Conservation (phyloP, 345 rosid species). For the Linum lewisii region DNA sequence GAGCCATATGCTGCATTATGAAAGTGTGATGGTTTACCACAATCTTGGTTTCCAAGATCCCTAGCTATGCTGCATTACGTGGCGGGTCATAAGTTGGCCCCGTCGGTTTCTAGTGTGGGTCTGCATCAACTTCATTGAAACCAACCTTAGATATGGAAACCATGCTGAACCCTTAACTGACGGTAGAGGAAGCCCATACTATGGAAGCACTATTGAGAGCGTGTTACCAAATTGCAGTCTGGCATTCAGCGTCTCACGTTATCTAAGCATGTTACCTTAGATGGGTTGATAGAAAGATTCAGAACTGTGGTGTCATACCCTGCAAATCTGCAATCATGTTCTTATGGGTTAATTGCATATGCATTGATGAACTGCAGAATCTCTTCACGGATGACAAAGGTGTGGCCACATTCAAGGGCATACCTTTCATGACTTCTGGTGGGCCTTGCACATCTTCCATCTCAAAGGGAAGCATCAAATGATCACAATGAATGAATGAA, state of each 20-base stretch:
- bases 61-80: background rate
- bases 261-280: background rate
- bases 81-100: conserved; percentile 3
- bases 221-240: background rate
- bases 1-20: background rate
- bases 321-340: too few relatives aligned
- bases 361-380: conserved; percentile 57
- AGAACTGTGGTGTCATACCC: background rate
- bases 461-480: conserved; percentile 70
- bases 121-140: background rate
- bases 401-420: conserved; percentile 84
- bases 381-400: conserved; percentile 85
- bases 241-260: background rate
- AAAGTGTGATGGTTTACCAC: background rate
- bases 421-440: conserved; percentile 85
- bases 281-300: conserved; percentile 4
- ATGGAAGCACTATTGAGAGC: background rate
- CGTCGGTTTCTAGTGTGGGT: too few relatives aligned
- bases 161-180: background rate
- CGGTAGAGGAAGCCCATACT: conserved; percentile 2
- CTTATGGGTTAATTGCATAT: too few relatives aligned
- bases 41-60: background rate
- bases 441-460: conserved; percentile 77
- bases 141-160: background rate
- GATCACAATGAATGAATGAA: conserved; percentile 11